Conservation (phyloP, 192 early-diverging fungal genomes). For the Backusella tarrabulga region DNA sequence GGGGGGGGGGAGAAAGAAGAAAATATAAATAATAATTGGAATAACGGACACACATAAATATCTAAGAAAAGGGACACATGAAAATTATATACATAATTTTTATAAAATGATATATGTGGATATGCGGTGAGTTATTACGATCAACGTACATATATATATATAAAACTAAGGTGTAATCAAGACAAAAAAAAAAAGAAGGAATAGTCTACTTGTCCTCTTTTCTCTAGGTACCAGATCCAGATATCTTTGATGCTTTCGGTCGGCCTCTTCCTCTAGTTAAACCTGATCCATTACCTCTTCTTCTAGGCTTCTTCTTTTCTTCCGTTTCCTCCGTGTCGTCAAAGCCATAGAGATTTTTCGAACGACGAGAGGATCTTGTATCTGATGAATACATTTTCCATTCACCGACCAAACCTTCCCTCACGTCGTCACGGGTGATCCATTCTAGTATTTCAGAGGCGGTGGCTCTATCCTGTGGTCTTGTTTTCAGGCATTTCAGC, state of each 20-base stretch:
- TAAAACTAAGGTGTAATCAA: background rate
- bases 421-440: conserved; percentile 41
- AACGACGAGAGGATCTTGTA: conserved; percentile 21
- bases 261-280: conserved; percentile 3
- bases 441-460: conserved; percentile 45
- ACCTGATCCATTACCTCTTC: background rate
- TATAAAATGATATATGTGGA: background rate
- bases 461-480: conserved; percentile 43
- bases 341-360: conserved; percentile 32
- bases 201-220: background rate
- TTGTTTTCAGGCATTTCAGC: conserved; percentile 42
- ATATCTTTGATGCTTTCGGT: conserved; percentile 2
- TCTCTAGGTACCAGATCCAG: conserved; percentile 5
- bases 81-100: background rate
- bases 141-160: background rate
- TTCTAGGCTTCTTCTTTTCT: conserved; percentile 6
- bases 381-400: conserved; percentile 45
- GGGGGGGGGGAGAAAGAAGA: too few relatives aligned
- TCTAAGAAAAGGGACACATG: background rate
- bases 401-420: conserved; percentile 43
- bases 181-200: background rate
- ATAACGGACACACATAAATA: background rate
- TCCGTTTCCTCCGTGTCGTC: conserved; percentile 24
- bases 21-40: background rate
- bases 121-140: background rate